These are phyloP conservation scores for Rhodomyrtus psidioides DNA, from an alignment of 441 rosid genomes.

Conservation along the genomic window DNA sequence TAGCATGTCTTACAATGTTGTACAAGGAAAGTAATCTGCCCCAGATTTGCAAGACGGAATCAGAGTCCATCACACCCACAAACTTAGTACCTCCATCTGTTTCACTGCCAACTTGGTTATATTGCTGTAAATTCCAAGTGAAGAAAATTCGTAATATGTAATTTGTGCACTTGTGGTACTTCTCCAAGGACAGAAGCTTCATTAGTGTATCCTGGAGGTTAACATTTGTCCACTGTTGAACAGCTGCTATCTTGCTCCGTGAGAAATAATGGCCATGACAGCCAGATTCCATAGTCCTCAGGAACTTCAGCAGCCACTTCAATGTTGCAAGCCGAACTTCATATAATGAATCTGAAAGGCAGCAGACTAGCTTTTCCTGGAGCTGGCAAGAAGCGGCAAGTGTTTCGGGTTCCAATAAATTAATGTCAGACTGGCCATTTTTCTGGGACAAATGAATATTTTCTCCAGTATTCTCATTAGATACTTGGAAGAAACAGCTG, in stretches of 20 bases:
- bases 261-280: conserved; percentile 14
- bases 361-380: conserved; percentile 45
- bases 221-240: conserved; percentile 59
- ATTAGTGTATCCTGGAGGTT: conserved; percentile 57
- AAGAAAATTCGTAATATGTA: conserved; percentile 74
- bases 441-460: conserved; percentile 27
- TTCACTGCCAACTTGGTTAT: conserved; percentile 23
- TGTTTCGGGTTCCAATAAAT: conserved; percentile 18
- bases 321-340: conserved; percentile 88
- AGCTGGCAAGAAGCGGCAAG: conserved; percentile 29
- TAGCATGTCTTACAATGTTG: conserved; percentile 47
- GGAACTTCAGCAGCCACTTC: conserved; percentile 75
- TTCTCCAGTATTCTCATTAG: conserved; percentile 37
- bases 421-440: conserved; percentile 12
- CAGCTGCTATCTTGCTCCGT: conserved; percentile 26
- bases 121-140: conserved; percentile 75
- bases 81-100: conserved; percentile 24
- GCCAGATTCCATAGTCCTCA: conserved; percentile 38
- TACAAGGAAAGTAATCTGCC: conserved; percentile 46
- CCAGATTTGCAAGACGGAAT: conserved; percentile 66
- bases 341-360: conserved; percentile 70
- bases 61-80: conserved; percentile 50
- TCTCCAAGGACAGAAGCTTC: conserved; percentile 57
- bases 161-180: conserved; percentile 58
- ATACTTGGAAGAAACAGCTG: conserved; percentile 60